These are phyloP conservation scores for Tulasnella sp. DNA, from an alignment of 768 basidiomycete genomes.

Conservation along the genomic window DNA sequence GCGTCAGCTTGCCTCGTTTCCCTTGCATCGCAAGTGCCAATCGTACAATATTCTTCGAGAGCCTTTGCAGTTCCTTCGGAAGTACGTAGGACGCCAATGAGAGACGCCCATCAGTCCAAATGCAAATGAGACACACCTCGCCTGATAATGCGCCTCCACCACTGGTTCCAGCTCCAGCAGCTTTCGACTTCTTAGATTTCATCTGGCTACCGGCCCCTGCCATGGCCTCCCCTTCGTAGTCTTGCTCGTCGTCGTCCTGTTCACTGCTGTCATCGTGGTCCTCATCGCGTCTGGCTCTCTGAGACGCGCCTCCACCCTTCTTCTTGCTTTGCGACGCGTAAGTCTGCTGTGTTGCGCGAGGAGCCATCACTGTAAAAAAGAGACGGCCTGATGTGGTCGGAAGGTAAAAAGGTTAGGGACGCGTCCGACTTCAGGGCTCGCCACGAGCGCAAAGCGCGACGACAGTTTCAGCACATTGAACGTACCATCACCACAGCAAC, in stretches of 20 bases:
- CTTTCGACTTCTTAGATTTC: not conserved
- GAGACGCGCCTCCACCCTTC: slow-evolving; percentile 19
- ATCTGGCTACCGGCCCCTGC: not conserved
- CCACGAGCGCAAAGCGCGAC: no score
- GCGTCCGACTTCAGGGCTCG: no score
- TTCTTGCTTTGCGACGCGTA: not conserved
- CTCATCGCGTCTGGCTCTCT: slow-evolving; percentile 22
- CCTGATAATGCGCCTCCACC: not conserved
- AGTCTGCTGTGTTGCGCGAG: not conserved
- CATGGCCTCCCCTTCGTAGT: slow-evolving; percentile 15
- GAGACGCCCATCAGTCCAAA: not conserved
- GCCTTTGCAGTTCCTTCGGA: slow-evolving; percentile 49
- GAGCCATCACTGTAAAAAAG: no score
- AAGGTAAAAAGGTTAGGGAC: no score
- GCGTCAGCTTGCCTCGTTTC: slow-evolving; percentile 49
- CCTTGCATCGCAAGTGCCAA: slow-evolving; percentile 76
- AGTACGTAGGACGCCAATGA: not conserved
- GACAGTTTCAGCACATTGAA: no score
- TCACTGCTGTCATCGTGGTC: slow-evolving; percentile 27
- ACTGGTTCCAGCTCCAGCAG: not conserved
- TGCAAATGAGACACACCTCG: not conserved
- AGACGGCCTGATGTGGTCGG: no score
- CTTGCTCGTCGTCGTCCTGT: slow-evolving; percentile 26
- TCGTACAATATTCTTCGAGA: slow-evolving; percentile 63
- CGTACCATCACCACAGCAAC: no score